These are phyloP conservation scores for Terana coerulea DNA, from an alignment of 768 basidiomycete species.

Conservation along the genomic window DNA sequence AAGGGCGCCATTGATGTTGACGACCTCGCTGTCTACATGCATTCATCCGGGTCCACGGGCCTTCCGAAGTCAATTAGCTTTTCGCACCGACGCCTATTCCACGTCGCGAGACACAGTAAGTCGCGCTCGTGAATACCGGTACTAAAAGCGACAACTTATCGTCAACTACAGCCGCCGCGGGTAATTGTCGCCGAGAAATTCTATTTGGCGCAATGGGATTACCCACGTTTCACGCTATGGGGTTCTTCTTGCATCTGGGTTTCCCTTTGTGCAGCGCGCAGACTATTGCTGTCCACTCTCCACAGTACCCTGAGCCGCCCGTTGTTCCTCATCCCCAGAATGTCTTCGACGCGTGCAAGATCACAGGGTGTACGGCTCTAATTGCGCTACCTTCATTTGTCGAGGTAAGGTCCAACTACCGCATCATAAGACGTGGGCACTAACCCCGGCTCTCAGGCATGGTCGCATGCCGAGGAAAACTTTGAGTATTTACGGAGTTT, in stretches of 20 bases:
- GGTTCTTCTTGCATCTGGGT: conserved; percentile 1
- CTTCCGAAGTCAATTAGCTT: conserved; percentile 37
- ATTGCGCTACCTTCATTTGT: conserved; percentile 12
- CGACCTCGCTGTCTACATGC: conserved; percentile 32
- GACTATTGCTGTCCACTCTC: conserved; percentile 6
- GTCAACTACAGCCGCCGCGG: neutral
- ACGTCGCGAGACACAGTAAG: conserved; percentile 1
- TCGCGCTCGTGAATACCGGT: neutral
- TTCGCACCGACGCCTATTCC: conserved; percentile 8
- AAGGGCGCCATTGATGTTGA: neutral
- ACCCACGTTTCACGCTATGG: conserved; percentile 10
- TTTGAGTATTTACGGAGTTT: conserved; percentile 11
- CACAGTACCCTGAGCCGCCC: conserved; percentile 8
- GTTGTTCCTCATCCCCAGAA: conserved; percentile 14
- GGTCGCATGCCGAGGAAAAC: conserved; percentile 14
- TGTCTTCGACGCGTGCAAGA: neutral
- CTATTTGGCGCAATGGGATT: conserved; percentile 3
- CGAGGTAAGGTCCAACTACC: conserved; percentile 13
- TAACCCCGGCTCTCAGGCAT: conserved; percentile 8
- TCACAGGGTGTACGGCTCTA: neutral
- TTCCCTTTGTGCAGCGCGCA: conserved; percentile 5
- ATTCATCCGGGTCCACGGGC: conserved; percentile 50
- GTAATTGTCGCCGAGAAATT: neutral
- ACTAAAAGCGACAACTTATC: neutral
- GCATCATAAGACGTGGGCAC: neutral